These are phyloP conservation scores for Leccinum pellstonianum DNA, from an alignment of 768 basidiomycete genomes.

Conservation along the genomic window DNA sequence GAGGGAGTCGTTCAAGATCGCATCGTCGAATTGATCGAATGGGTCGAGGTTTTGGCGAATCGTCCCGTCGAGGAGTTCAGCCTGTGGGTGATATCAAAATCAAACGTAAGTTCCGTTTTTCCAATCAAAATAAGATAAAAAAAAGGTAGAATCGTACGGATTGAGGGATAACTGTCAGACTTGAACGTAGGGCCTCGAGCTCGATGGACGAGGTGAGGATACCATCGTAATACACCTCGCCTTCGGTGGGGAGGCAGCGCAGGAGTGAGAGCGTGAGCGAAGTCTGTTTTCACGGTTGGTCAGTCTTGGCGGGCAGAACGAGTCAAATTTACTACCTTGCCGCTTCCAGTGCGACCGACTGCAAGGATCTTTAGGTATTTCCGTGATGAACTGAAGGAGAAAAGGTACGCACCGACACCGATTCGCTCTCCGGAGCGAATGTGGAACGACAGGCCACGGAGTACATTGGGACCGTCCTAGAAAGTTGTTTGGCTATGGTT, in stretches of 20 bases:
- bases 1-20: slow-evolving; percentile 39
- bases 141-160: neutral
- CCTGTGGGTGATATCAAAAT: slow-evolving; percentile 12
- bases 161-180: slow-evolving; percentile 61
- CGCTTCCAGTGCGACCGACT: slow-evolving; percentile 13
- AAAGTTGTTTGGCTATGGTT: neutral
- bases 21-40: slow-evolving; percentile 48
- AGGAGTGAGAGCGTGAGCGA: slow-evolving; percentile 54
- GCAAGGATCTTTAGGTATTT: neutral
- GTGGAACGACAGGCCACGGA: slow-evolving; percentile 7
- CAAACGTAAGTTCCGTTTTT: neutral
- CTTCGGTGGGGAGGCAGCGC: slow-evolving; percentile 48
- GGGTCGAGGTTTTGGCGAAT: slow-evolving; percentile 51
- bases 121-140: too few relatives aligned
- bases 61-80: slow-evolving; percentile 40
- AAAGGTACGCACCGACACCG: slow-evolving; percentile 5
- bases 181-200: slow-evolving; percentile 53
- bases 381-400: neutral
- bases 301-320: neutral
- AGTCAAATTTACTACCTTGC: neutral
- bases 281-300: slow-evolving; percentile 28
- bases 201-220: slow-evolving; percentile 47
- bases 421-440: slow-evolving; percentile 8
- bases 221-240: slow-evolving; percentile 56
- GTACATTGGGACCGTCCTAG: slow-evolving; percentile 2